Percentiles rank a stretch among this genome's conserved stretches.
phyloP scores from a whole-genome alignment of 192 early-diverging fungal genomes.

The Obelidium mucronatum region DNA sequence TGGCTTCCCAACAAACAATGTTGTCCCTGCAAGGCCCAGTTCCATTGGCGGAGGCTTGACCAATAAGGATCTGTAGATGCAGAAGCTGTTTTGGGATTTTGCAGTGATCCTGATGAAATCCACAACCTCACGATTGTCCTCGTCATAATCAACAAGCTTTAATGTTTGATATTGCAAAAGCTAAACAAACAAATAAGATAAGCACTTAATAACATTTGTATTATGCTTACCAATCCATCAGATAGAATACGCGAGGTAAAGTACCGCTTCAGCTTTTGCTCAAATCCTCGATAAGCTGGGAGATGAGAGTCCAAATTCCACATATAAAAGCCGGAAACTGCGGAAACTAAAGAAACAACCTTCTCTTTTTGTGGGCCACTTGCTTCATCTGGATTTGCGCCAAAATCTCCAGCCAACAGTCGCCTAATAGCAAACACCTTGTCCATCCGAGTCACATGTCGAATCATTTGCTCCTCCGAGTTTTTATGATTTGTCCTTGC shows the following conservation, averaged over 20 bases:
- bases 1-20: not conserved
- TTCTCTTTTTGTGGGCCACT: not conserved
- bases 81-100: not conserved
- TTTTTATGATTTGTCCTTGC: not conserved
- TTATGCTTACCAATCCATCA: not conserved
- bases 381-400: not conserved
- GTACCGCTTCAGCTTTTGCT: not conserved
- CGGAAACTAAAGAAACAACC: not conserved
- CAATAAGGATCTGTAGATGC: not conserved
- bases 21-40: not conserved
- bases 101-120: not conserved
- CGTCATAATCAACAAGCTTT: not conserved
- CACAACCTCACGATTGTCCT: not conserved
- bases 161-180: too few relatives aligned
- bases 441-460: not conserved
- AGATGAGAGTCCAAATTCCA: not conserved
- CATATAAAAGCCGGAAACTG: not conserved
- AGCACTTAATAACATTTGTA: not conserved
- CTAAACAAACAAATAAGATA: not conserved
- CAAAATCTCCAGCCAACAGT: not conserved
- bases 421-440: not conserved
- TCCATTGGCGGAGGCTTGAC: not conserved
- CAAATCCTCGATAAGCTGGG: not conserved
- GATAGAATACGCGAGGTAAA: not conserved
- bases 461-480: conserved; percentile 1